Evolutionary conservation across 192 early-diverging fungal species (phyloP), one percentile per base, ranked within the genome.

Genomic region (Coemansia sp.): DNA sequence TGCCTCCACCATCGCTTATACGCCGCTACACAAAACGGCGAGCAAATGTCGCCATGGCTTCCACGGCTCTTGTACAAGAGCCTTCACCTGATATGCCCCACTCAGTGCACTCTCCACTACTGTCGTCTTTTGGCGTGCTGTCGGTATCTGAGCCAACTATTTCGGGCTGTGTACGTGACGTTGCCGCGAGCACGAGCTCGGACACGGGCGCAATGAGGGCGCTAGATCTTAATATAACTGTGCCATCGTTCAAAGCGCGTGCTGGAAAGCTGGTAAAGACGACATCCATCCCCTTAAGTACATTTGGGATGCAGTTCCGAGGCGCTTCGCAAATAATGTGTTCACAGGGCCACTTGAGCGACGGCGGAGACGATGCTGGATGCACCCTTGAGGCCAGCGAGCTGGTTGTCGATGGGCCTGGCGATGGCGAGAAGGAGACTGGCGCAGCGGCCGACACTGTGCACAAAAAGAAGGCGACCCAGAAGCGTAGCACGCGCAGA

Each of bases 401-500:
- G 16, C 62, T 74, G 14, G 76, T 82, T 5, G 59, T 62, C 26
- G 69, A 69, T 20, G 73, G 62, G 7, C 60, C 62, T 11, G 68
- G 66, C 10, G 37, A 55, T 21, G 63, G 46, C 9, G 60, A 56
- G 9, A 58, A 62, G 21, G 24, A 43, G 13, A 4, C 36, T 16
- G 48, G 24, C 3, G 7, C 48, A 31, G 26, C 42, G 18, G 36
- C 23, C 16, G 20, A 5, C 11, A 14, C 50, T 1, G 50, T 24
- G 20, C 40, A 62, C 39, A 63, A 43, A 40, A 82, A 82, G 43
- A 77, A 77, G 59, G 42, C 76, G 35, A 83, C 81, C 0, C 81
- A 83, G 48, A 83, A 83, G 50, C 81, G 81, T 33, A 77, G 76
- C 63, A 77, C 76, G 5, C 72, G 81, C 31, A 61, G 81, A 35